Percentiles rank a stretch among this genome's conserved stretches.
These are phyloP conservation scores for Rhodamnia argentea DNA, from an alignment of 345 rosid genomes.

Conservation along the genomic window DNA sequence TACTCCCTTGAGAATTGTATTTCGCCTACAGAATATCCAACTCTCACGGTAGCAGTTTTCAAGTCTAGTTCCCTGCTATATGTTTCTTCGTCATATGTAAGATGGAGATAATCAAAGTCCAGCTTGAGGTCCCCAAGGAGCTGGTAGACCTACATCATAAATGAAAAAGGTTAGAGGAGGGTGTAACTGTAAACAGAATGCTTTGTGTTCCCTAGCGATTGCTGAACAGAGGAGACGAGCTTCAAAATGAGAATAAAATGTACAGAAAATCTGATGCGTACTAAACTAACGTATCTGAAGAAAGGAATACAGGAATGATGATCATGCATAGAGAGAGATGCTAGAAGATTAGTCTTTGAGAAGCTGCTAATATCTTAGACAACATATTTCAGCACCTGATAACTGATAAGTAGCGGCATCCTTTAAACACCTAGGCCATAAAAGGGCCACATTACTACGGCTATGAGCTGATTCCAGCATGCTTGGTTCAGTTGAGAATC, in stretches of 20 bases:
- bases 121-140: constrained; percentile 75
- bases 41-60: constrained; percentile 63
- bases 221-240: background rate
- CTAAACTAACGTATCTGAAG: background rate
- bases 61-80: constrained; percentile 90
- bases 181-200: background rate
- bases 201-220: background rate
- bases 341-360: background rate
- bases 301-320: background rate
- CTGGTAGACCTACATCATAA: constrained; percentile 59
- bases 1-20: constrained; percentile 56
- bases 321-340: background rate
- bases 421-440: background rate
- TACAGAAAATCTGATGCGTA: background rate
- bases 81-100: constrained; percentile 39
- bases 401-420: background rate
- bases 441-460: background rate
- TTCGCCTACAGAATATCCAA: constrained; percentile 51
- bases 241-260: background rate
- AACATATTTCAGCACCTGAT: background rate
- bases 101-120: constrained; percentile 71
- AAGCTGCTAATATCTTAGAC: background rate
- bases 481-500: background rate
- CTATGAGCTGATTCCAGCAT: background rate
- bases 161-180: background rate